Evolutionary conservation across 2,329 filamentous ascomycete genomes (phyloP), one percentile per base, ranked within the genome.

Genomic region (Trichoderma aggressivum): DNA sequence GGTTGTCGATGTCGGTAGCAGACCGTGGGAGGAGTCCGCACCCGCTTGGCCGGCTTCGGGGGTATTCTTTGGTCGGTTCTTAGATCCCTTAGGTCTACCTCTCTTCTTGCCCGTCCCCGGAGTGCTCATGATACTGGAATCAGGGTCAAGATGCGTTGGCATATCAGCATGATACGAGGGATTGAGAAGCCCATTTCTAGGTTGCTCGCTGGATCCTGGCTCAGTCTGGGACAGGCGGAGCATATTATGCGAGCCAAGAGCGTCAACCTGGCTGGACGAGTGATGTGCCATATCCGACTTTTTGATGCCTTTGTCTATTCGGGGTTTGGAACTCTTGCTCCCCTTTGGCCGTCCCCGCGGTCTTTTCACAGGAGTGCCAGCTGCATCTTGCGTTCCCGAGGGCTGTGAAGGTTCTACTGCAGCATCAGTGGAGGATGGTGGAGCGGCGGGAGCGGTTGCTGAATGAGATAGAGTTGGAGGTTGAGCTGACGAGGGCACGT

Each of bases 331-430:
- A 60, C 76, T 78, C 68, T 80, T 80, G 78, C 86, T 89, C 3
- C 87, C 87, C 74, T 88, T 89, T 8, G 87, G 87, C 21, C 87
- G 81, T 18, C 87, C 87, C 73, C 87, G 82, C 7, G 81, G 80
- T 64, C 86, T 82, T 75, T 84, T 87, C 43, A 77, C 63, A 26
- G 77, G 71, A 1, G 59, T 55, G 2, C 16, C 34, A n/a, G 66
- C 28, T 18, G 39, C 21, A 53, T 61, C 16, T 16, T 69, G 66
- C 7, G n/a, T 7, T 21, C 21, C 66, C 7, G 66, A 21, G 16
- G 39, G 66, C 12, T 61, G 30, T 26, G 34, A 34, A 30, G 43
- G 50, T 26, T 24, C 32, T 61, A 32, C 58, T 61, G 28, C 21
- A 50, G 53, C 11, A 5, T 47, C 50, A 7, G 65, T 55, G 30